Conservation (phyloP, 768 basidiomycete genomes). For the Hydnomerulius pinastri region DNA sequence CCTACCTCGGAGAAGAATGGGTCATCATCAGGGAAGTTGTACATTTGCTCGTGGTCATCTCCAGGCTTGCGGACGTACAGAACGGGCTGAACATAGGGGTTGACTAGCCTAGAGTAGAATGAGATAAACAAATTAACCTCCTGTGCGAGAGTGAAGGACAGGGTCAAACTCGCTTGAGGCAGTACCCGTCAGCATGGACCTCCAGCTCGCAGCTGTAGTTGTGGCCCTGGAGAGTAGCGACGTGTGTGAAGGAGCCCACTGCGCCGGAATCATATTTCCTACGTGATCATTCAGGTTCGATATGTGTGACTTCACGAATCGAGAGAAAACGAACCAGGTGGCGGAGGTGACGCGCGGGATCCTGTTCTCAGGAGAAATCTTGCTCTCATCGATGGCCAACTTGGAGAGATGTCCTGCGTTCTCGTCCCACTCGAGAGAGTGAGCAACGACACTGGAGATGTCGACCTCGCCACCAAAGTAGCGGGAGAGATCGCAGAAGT, state of each 20-base stretch:
- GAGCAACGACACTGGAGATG: constrained; percentile 74
- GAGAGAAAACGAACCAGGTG: constrained; percentile 62
- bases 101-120: constrained; percentile 64
- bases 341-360: constrained; percentile 94
- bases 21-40: constrained; percentile 79
- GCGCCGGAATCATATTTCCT: constrained; percentile 97
- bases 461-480: constrained; percentile 98
- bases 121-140: constrained; percentile 6
- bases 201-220: constrained; percentile 96
- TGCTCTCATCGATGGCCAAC: constrained; percentile 79
- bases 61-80: constrained; percentile 86
- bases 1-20: constrained; percentile 89
- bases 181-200: constrained; percentile 92
- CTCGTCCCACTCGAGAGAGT: constrained; percentile 92
- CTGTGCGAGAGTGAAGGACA: constrained; percentile 4
- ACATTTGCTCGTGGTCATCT: constrained; percentile 70
- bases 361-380: constrained; percentile 83
- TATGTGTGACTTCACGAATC: constrained; percentile 11
- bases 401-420: constrained; percentile 83
- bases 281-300: constrained; percentile 18
- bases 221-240: constrained; percentile 87
- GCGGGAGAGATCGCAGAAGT: constrained; percentile 95
- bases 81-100: constrained; percentile 92
- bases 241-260: constrained; percentile 88
- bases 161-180: constrained; percentile 58